Conservation (phyloP, 306 rosid genomes). For the Fragaria nilgerrensis region DNA sequence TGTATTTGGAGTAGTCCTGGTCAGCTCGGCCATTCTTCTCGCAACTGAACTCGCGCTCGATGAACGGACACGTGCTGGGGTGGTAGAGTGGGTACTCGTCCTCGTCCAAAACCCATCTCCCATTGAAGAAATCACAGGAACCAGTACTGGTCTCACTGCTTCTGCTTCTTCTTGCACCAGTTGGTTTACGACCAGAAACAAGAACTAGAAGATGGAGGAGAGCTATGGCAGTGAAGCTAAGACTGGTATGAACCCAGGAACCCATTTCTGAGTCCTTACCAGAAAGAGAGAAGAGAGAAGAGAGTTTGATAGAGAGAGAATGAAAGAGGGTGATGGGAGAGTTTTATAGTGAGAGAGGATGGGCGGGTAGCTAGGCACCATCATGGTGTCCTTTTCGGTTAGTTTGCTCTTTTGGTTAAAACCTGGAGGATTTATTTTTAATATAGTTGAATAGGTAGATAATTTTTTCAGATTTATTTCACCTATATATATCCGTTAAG, state of each 20-base stretch:
- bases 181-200: constrained; percentile 1
- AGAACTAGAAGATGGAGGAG: neutral
- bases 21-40: constrained; percentile 74
- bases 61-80: constrained; percentile 57
- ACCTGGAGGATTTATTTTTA: neutral
- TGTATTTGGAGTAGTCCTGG: constrained; percentile 50
- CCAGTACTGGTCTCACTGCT: neutral
- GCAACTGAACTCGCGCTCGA: constrained; percentile 77
- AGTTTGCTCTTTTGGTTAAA: neutral
- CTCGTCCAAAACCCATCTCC: constrained; percentile 62
- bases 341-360: neutral
- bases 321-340: neutral
- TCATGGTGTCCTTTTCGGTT: neutral
- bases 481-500: too few species aligned
- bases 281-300: neutral
- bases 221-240: neutral
- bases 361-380: neutral
- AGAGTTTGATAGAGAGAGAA: neutral
- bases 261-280: constrained; percentile 16
- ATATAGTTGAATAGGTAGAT: neutral
- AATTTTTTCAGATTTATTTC: too few species aligned
- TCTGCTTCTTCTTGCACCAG: neutral
- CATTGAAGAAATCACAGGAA: constrained; percentile 56
- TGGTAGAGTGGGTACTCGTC: constrained; percentile 60
- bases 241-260: constrained; percentile 5